These are phyloP conservation scores for Lepidium aucheri DNA, from an alignment of 345 rosid species.

Conservation along the genomic window DNA sequence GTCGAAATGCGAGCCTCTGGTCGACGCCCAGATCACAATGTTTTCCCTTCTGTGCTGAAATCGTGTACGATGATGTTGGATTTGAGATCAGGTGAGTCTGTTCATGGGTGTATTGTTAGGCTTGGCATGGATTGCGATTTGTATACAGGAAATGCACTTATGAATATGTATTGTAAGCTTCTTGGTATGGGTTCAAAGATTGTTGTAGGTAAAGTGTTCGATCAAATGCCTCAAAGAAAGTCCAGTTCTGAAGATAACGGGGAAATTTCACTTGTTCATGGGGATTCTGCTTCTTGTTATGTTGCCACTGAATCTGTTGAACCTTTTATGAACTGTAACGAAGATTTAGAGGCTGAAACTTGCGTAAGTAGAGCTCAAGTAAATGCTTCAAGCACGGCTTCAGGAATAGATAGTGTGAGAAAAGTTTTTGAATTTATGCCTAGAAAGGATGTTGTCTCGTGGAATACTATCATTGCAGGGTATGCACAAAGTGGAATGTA, in stretches of 20 bases:
- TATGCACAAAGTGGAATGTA: conserved; percentile 57
- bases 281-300: not conserved
- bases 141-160: conserved; percentile 69
- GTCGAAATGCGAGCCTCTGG: conserved; percentile 53
- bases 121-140: conserved; percentile 56
- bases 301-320: not conserved
- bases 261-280: not conserved
- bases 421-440: conserved; percentile 74
- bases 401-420: conserved; percentile 32
- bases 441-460: conserved; percentile 63
- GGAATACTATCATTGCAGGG: conserved; percentile 74
- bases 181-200: conserved; percentile 15
- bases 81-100: conserved; percentile 54
- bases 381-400: not conserved
- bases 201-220: conserved; percentile 25
- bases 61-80: conserved; percentile 50
- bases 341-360: not conserved
- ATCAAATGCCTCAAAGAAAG: conserved; percentile 34
- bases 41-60: conserved; percentile 69
- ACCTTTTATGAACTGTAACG: not conserved
- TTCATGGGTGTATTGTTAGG: conserved; percentile 65
- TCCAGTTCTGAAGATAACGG: not conserved
- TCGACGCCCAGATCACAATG: conserved; percentile 48
- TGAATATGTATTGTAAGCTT: conserved; percentile 81
- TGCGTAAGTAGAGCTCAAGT: not conserved